Base-by-base conservation (phyloP, 2,329 filamentous ascomycete genomes). In the Epichloe brachyelytri region DNA sequence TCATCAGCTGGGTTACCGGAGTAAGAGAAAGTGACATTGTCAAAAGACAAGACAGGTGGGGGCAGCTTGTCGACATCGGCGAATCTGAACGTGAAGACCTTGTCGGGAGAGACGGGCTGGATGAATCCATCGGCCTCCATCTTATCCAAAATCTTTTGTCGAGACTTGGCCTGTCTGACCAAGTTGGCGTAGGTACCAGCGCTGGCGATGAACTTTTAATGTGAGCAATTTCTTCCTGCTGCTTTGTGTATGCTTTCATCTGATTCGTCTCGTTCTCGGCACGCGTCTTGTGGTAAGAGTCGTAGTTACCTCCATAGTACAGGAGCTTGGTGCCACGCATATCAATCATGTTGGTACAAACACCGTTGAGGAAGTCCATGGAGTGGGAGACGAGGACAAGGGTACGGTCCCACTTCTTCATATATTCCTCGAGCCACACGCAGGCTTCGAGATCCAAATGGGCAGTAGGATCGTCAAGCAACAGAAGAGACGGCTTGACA, bases 131-230 rank as follows among this genome's bases (percentile, higher is more conserved):
- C 93, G 61, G 94, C 93, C 79, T 97, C 91, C 93, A 98, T 98
- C 84, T 98, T 98, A 80, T 98, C 93, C 59, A 97, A 79, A 71
- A 97, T 97, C 88, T 98, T 98, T 74, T 98, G 93, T 58, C 93
- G 84, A 43, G 93, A 97, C 79, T 98, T 98, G 72, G 94, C 94
- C 74, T 98, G 93, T 70, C 88, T 82, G 67, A 98, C 93, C 77
- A 98, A 79, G 77, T 98, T 98, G 80, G 94, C 93, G 66, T 98
- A 98, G 55, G 93, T 98, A 90, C 94, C 93, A 52, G 93, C 93
- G 55, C 91, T 96, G 65, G 94, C 93, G 69, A 98, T 98, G 79
- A 98, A 98, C 75, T 97, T 96, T 98, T 97, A 79, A 98, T 98
- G 78, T 98, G 94, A 60, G 83, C 80, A 69, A 98, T 98, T 77